phyloP scores from a whole-genome alignment of 768 basidiomycete genomes.

The Dioszegia hungarica region DNA sequence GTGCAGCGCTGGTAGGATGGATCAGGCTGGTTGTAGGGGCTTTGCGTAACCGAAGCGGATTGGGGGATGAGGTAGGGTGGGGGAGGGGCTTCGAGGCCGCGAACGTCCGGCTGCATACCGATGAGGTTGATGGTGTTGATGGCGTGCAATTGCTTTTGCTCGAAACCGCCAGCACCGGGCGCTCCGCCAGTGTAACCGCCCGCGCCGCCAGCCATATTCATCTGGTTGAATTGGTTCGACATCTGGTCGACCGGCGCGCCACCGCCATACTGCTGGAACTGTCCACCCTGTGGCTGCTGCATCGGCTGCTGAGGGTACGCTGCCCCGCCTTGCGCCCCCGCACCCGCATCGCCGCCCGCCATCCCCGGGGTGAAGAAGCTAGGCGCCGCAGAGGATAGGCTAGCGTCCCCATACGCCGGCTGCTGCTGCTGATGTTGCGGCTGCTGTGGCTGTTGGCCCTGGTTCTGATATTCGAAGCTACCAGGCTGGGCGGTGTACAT shows the following conservation, averaged over 20 bases:
- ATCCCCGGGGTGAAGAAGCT: constrained; percentile 45
- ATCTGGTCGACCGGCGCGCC: constrained; percentile 53
- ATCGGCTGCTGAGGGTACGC: too few relatives aligned
- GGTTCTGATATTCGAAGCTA: constrained; percentile 1
- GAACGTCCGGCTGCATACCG: constrained; percentile 85
- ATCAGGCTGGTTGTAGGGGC: constrained; percentile 73
- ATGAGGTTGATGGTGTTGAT: constrained; percentile 87
- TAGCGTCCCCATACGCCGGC: constrained; percentile 21
- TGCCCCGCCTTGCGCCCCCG: too few relatives aligned
- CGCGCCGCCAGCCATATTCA: constrained; percentile 58
- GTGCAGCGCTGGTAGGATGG: constrained; percentile 88
- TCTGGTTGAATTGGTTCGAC: constrained; percentile 78
- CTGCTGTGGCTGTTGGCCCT: constrained; percentile 5
- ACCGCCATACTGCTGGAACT: constrained; percentile 46
- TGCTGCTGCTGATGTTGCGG: constrained; percentile 35
- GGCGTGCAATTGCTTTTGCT: constrained; percentile 53
- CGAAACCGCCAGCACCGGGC: constrained; percentile 11
- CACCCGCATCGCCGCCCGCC: neutral
- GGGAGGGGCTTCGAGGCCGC: constrained; percentile 71
- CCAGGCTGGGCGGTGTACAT: constrained; percentile 41
- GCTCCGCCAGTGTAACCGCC: constrained; percentile 48
- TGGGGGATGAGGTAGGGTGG: constrained; percentile 88
- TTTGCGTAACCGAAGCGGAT: constrained; percentile 52
- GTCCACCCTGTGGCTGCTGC: too few relatives aligned
- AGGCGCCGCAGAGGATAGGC: constrained; percentile 6